Evolutionary conservation across 116 monocot genomes (phyloP).

Genomic region (Trichopus zeylanicus): DNA sequence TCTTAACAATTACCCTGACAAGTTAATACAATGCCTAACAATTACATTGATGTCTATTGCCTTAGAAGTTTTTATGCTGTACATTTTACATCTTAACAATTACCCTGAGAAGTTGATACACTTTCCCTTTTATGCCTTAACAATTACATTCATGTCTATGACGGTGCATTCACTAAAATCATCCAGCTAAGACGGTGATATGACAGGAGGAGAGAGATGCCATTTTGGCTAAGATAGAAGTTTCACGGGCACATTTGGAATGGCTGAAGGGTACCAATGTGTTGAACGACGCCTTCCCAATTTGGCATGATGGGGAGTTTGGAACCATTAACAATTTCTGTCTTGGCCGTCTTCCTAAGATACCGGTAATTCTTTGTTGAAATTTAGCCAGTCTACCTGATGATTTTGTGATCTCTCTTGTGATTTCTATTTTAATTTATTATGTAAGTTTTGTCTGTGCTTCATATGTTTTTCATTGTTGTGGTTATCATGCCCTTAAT

Average conservation of each 20-base stretch:
- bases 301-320: conserved; percentile 89
- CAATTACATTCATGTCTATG: background rate
- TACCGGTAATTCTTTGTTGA: conserved; percentile 34
- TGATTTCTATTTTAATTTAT: background rate
- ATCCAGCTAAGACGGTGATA: background rate
- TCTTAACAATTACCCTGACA: too few species aligned
- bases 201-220: conserved; percentile 93
- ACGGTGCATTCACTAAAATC: background rate
- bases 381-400: background rate
- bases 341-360: conserved; percentile 88
- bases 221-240: conserved; percentile 94
- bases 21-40: too few species aligned
- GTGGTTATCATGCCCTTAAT: too few species aligned
- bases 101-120: too few species aligned
- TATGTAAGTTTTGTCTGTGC: too few species aligned
- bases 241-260: conserved; percentile 86
- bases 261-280: conserved; percentile 89
- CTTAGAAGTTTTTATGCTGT: too few species aligned
- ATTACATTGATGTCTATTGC: too few species aligned
- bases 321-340: conserved; percentile 95
- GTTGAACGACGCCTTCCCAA: conserved; percentile 82
- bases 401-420: background rate
- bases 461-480: too few species aligned
- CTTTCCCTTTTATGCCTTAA: too few species aligned
- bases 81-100: too few species aligned